These are phyloP conservation scores for Diplosphaera chodatii DNA, from an alignment of 139 green algal species.

Conservation along the genomic window DNA sequence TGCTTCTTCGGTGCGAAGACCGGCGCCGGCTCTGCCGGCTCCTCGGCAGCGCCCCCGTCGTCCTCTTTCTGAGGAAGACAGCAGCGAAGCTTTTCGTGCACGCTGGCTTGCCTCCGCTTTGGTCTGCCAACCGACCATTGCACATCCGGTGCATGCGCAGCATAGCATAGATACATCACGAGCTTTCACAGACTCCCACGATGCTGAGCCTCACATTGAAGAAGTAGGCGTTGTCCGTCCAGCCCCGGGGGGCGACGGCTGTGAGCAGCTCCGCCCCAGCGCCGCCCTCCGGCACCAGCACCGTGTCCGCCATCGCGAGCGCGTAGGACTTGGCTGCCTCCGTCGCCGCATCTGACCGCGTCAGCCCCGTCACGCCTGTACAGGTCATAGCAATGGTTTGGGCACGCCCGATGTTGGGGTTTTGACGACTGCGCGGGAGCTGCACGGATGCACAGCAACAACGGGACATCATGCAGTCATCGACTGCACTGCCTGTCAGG, in stretches of 20 bases:
- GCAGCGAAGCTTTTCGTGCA: no score
- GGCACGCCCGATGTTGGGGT: no score
- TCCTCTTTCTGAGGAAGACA: constrained; percentile 14
- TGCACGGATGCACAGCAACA: background rate
- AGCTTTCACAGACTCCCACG: no score
- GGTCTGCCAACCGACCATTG: no score
- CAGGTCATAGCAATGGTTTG: no score
- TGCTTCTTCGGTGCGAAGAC: constrained; percentile 29
- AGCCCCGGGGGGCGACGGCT: constrained; percentile 34
- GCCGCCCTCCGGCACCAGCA: constrained; percentile 51
- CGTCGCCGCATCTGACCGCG: constrained; percentile 13
- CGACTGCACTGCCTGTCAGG: no score
- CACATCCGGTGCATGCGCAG: background rate
- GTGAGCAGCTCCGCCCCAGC: constrained; percentile 60
- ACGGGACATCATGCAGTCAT: no score
- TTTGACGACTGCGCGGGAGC: no score
- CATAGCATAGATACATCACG: no score
- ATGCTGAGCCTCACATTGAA: constrained; percentile 25
- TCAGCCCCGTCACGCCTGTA: constrained; percentile 24
- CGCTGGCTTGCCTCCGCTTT: no score
- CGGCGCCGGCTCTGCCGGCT: constrained; percentile 15
- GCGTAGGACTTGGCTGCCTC: constrained; percentile 37
- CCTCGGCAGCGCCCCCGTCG: constrained; percentile 34
- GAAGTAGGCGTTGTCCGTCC: constrained; percentile 62
- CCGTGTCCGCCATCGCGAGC: constrained; percentile 85